phyloP scores from a whole-genome alignment of 352 stramenopile species.

The Phytophthora podocarpi region DNA sequence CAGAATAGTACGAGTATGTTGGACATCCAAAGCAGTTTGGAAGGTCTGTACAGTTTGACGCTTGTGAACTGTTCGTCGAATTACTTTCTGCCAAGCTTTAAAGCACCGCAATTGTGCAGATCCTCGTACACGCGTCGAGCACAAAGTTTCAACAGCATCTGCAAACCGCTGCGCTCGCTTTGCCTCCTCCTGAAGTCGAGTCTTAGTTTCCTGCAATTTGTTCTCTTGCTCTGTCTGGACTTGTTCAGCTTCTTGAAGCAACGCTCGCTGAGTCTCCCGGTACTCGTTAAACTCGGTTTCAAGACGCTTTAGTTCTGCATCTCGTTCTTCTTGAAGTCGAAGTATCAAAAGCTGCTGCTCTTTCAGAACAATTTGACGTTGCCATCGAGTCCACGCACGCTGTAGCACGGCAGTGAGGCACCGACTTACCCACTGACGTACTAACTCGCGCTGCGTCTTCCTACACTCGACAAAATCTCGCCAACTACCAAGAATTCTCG shows the following conservation, averaged over 20 bases:
- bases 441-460: slow-evolving; percentile 31
- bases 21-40: not conserved
- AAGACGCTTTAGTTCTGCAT: slow-evolving; percentile 15
- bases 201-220: slow-evolving; percentile 6
- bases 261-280: not conserved
- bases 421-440: slow-evolving; percentile 22
- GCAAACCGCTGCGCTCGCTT: slow-evolving; percentile 23
- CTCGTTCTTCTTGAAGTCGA: slow-evolving; percentile 11
- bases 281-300: slow-evolving; percentile 19
- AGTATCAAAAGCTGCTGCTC: slow-evolving; percentile 30
- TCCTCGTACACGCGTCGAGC: slow-evolving; percentile 6
- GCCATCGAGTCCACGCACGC: slow-evolving; percentile 34
- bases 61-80: slow-evolving; percentile 3
- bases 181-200: slow-evolving; percentile 7
- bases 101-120: slow-evolving; percentile 3
- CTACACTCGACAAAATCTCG: slow-evolving; percentile 15
- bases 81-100: slow-evolving; percentile 23
- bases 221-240: slow-evolving; percentile 9
- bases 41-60: slow-evolving; percentile 5
- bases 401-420: slow-evolving; percentile 20
- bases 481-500: slow-evolving; percentile 30
- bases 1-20: slow-evolving; percentile 1
- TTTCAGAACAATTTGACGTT: slow-evolving; percentile 35
- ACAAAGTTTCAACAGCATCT: slow-evolving; percentile 17
- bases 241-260: slow-evolving; percentile 9